Conservation (phyloP, 768 basidiomycete species). For the Tricholoma matsutake region DNA sequence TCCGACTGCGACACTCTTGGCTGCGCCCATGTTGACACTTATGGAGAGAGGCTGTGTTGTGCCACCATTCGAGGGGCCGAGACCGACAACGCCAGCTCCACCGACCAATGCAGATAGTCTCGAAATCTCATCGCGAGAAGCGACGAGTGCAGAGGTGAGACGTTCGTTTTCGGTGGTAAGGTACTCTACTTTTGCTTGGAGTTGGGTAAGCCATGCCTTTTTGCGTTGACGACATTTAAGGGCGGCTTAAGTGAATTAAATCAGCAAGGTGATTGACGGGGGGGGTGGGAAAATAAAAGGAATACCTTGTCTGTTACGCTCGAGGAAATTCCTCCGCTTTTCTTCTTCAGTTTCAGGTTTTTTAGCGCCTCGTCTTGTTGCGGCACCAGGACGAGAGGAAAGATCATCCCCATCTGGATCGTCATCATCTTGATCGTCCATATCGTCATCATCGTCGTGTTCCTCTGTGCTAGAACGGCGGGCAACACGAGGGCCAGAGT, state of each 20-base stretch:
- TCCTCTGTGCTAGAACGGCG: constrained; percentile 32
- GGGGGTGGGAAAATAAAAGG: too few species aligned
- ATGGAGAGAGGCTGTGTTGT: constrained; percentile 43
- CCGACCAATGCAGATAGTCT: constrained; percentile 75
- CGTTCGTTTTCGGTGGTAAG: constrained; percentile 94
- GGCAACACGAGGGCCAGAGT: constrained; percentile 22
- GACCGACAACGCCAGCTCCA: constrained; percentile 51
- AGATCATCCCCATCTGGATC: constrained; percentile 23
- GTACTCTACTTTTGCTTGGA: constrained; percentile 93
- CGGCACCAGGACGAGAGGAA: constrained; percentile 15
- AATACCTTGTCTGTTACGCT: constrained; percentile 93
- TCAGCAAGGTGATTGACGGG: constrained; percentile 1
- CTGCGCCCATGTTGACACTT: constrained; percentile 36
- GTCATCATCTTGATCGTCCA: constrained; percentile 40
- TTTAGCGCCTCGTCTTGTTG: constrained; percentile 39
- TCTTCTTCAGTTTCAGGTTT: constrained; percentile 98
- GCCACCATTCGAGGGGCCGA: constrained; percentile 22
- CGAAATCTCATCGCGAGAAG: constrained; percentile 89
- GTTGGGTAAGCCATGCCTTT: constrained; percentile 92
- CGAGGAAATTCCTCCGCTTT: constrained; percentile 94
- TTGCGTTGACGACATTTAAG: constrained; percentile 99
- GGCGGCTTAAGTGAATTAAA: constrained; percentile 57
- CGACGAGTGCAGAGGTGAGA: constrained; percentile 79
- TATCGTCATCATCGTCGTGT: constrained; percentile 35
- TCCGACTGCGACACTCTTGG: constrained; percentile 27